Evolutionary conservation across 2,329 filamentous ascomycete species (phyloP), one percentile per base, ranked within the genome.

Genomic region (Exophiala oligosperma): DNA sequence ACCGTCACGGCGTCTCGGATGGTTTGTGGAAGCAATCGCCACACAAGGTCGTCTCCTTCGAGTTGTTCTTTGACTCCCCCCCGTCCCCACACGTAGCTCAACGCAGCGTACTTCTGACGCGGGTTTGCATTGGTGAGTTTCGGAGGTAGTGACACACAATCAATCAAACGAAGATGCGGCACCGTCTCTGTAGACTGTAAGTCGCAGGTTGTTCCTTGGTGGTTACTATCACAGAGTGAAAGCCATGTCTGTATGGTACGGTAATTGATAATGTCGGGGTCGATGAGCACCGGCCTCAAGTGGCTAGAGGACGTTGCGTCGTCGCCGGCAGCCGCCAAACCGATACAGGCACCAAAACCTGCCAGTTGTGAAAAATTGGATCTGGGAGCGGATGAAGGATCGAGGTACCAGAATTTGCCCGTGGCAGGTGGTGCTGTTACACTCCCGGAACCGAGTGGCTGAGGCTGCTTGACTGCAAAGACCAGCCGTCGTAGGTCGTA

Each of bases 81-180:
- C 26, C 56, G 56, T 26, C 63, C 63, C 63, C 63, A 65, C 6
- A 65, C 49, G 50, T 65, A 65, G 58, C 63, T 63, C 26, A 65
- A 50, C 9, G 60, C 61, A 24, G 61, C 56, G 32, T 59, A 65
- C 9, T 12, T 26, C 24, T 53, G 54, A 29, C n/a, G 43, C n/a
- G 51, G 26, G 9, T 32, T 38, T 8, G 51, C 51, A 5, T 43
- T 14, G 9, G 46, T 26, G 9, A 53, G 11, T 41, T 28, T n/a
- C 3, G 37, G 40, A 44, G 51, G 51, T 24, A 35, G 8, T 14
- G 51, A 14, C 24, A 53, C 8, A 44, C 51, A 43, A 14, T 43
- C 40, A 23, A 43, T 43, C 40, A 43, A 21, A 7, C 21, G 40
- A 43, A 43, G 12, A 23, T 23, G 4, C 14, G 40, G 40, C 8